phyloP scores from a whole-genome alignment of 2,329 filamentous ascomycete genomes.

The Epichloe scottii region DNA sequence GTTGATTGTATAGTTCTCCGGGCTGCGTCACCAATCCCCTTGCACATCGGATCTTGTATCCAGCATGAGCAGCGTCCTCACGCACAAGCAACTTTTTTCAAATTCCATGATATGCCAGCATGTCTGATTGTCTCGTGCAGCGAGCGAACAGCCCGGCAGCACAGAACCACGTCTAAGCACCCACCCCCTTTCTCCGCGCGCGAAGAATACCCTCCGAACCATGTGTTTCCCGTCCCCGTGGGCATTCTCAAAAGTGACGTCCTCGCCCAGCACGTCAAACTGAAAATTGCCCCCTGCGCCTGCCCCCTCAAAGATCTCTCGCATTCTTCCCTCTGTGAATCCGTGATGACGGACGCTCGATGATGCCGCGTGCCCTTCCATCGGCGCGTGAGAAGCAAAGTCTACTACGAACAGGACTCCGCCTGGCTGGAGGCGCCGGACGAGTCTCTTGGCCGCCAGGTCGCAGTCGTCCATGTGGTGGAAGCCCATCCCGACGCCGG shows the following conservation, averaged over 20 bases:
- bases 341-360: constrained; percentile 53
- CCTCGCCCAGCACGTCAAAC: constrained; percentile 39
- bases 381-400: constrained; percentile 42
- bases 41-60: too few relatives aligned
- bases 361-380: constrained; percentile 11
- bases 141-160: too few relatives aligned
- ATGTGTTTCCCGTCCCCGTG: constrained; percentile 21
- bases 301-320: constrained; percentile 48
- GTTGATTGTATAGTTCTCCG: too few relatives aligned
- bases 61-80: too few relatives aligned
- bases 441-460: constrained; percentile 45
- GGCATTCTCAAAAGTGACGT: constrained; percentile 28
- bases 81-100: too few relatives aligned
- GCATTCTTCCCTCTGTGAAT: constrained; percentile 48
- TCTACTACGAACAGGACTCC: constrained; percentile 58
- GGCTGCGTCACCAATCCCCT: too few relatives aligned
- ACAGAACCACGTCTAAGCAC: too few relatives aligned
- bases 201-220: constrained; percentile 27
- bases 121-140: too few relatives aligned
- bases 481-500: constrained; percentile 48
- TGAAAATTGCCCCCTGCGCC: constrained; percentile 45
- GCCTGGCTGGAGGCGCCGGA: constrained; percentile 48
- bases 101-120: too few relatives aligned
- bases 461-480: constrained; percentile 57
- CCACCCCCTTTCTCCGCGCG: constrained; percentile 10